These are phyloP conservation scores for Cymodocea nodosa DNA, from an alignment of 116 monocot species.

Conservation along the genomic window DNA sequence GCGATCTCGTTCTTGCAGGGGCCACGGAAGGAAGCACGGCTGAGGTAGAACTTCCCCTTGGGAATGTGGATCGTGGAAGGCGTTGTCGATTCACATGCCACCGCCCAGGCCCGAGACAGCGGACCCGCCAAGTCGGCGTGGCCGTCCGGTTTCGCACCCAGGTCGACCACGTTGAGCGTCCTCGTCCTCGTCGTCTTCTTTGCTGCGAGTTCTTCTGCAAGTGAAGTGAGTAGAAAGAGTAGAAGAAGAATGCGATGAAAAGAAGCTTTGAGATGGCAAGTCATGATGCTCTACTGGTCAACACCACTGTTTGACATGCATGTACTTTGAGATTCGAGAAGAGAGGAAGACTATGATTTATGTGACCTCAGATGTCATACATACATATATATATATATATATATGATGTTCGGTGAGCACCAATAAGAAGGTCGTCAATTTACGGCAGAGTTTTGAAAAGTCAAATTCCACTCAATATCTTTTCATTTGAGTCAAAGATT, in stretches of 20 bases:
- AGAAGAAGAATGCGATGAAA: not conserved
- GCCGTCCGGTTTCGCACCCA: not conserved
- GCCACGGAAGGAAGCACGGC: conserved; percentile 5
- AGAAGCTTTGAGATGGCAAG: not conserved
- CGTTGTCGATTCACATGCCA: not conserved
- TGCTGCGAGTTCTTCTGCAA: not conserved
- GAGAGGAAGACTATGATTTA: too few species aligned
- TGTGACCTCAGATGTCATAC: too few species aligned
- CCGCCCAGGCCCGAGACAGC: not conserved
- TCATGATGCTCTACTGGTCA: not conserved
- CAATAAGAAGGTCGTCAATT: too few species aligned
- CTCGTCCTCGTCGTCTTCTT: too few species aligned
- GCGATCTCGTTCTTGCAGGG: conserved; percentile 15
- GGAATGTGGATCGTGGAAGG: not conserved
- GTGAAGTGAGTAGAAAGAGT: not conserved
- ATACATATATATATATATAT: too few species aligned
- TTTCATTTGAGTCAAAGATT: too few species aligned
- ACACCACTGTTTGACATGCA: not conserved
- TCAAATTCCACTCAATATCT: too few species aligned
- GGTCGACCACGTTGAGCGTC: not conserved
- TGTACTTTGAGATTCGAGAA: not conserved
- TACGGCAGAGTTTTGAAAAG: too few species aligned
- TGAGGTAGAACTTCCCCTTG: not conserved
- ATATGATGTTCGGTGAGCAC: too few species aligned
- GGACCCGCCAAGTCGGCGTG: not conserved